Conservation (phyloP, 306 rosid genomes). For the Quercus suber region DNA sequence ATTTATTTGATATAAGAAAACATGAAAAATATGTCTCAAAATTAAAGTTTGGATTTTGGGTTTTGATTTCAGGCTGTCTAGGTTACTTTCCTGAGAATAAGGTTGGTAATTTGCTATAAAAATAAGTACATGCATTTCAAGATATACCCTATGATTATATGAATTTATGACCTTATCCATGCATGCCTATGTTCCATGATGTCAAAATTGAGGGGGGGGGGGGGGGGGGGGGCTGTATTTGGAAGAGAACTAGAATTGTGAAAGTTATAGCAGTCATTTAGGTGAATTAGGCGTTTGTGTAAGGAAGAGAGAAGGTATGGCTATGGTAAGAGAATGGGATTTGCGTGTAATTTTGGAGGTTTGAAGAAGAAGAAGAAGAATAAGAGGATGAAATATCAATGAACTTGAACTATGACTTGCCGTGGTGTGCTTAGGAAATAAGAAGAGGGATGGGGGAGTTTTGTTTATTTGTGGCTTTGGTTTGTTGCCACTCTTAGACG, state of each 20-base stretch:
- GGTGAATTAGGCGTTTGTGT: slow-evolving; percentile 21
- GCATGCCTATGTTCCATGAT: too few species aligned
- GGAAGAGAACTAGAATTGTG: neutral
- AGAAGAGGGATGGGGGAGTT: slow-evolving; percentile 1
- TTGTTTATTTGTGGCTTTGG: slow-evolving; percentile 16
- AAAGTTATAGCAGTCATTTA: slow-evolving; percentile 20
- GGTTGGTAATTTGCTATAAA: too few species aligned
- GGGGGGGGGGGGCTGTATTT: neutral
- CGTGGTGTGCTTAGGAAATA: slow-evolving; percentile 26
- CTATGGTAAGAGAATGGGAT: slow-evolving; percentile 25
- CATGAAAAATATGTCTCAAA: too few species aligned
- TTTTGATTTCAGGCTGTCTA: too few species aligned
- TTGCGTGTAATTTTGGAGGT: slow-evolving; percentile 26
- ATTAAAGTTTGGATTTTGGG: too few species aligned
- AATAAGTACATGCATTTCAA: too few species aligned
- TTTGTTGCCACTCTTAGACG: slow-evolving; percentile 9
- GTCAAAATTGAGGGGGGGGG: too few species aligned
- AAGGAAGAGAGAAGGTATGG: slow-evolving; percentile 16
- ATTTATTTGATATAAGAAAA: too few species aligned
- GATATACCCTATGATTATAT: too few species aligned
- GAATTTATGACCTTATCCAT: too few species aligned
- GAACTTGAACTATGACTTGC: slow-evolving; percentile 17
- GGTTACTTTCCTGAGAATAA: too few species aligned
- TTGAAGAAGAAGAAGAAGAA: neutral
- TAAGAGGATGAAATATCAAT: neutral